Evolutionary conservation across 768 basidiomycete species (phyloP), one percentile per base, ranked within the genome.

Genomic region (Boletus patriciae): DNA sequence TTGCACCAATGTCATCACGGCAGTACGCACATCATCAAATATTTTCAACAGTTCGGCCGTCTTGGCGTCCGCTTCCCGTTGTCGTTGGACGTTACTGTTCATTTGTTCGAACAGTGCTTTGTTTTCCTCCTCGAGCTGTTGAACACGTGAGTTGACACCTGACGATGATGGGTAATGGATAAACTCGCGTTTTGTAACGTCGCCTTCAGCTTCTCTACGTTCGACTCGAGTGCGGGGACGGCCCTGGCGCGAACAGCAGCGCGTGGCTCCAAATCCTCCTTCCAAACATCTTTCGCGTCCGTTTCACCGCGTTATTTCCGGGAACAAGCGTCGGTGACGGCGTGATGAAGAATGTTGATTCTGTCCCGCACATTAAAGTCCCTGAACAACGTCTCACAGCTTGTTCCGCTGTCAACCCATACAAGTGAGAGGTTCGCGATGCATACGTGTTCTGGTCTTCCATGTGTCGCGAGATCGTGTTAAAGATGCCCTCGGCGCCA

Each of bases 391-490:
- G 83, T 80, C 50, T 90, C 86, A 40, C 87, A 78, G 58, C 85
- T 82, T 37, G 81, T n/a, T n/a, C 80, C 88, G 46, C 36, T 19
- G 45, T 62, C 40, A 48, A 25, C 19, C 51, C 34, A 53, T 31
- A 25, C 42, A 27, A 48, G 31, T 36, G 38, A 25, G 2, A 48
- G 4, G 4, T 13, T 46, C 23, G 11, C 13, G 19, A 40, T 25
- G 55, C 53, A 50, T 62, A 71, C 52, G 69, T 70, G 78, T 71
- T 86, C 49, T 84, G 79, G 13, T 82, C 79, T 62, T 91, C 88
- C 64, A 90, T 86, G 52, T 88, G 87, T 59, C 83, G 77, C 6
- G 88, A 83, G 18, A 92, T 83, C 18, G 82, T 83, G 53, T 84
- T 85, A 65, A 79, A 87, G 1, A 83, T 83, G 4, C 80, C 81